phyloP scores from a whole-genome alignment of 1,139 yeast species.

The Suhomyces kunorum region DNA sequence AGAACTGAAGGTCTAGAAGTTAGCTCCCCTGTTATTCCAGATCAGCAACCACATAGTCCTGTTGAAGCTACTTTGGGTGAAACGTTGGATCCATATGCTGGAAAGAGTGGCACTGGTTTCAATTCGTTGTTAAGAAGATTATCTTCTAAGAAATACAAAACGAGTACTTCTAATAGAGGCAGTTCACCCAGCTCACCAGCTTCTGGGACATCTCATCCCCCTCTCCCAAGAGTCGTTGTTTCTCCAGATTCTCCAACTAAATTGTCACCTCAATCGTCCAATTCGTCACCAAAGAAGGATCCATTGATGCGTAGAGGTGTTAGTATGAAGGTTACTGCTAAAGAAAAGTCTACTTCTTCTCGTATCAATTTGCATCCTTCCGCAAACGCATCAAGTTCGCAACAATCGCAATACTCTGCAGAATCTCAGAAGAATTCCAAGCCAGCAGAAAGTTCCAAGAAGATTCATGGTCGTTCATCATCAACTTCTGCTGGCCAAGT shows the following conservation, averaged over 20 bases:
- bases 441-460: conserved; percentile 6
- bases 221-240: conserved; percentile 23
- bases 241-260: conserved; percentile 21
- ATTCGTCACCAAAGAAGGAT: conserved; percentile 28
- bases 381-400: conserved; percentile 19
- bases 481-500: conserved; percentile 28
- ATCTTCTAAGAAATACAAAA: conserved; percentile 37
- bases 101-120: conserved; percentile 26
- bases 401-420: conserved; percentile 6
- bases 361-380: conserved; percentile 25
- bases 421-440: conserved; percentile 6
- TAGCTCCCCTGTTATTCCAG: conserved; percentile 26
- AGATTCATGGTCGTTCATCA: conserved; percentile 29
- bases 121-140: conserved; percentile 43
- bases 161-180: conserved; percentile 7
- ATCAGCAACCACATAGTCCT: conserved; percentile 41
- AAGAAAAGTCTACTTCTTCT: conserved; percentile 45
- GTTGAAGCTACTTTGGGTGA: conserved; percentile 25
- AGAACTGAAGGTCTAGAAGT: conserved; percentile 12
- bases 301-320: conserved; percentile 63
- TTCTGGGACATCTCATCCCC: conserved; percentile 15
- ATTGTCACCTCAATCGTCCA: conserved; percentile 20
- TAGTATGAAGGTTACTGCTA: conserved; percentile 62
- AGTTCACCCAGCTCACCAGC: conserved; percentile 19
- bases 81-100: conserved; percentile 37